Percentiles rank a stretch among this genome's conserved stretches.
These are phyloP conservation scores for Candolleomyces aberdarensis DNA, from an alignment of 768 basidiomycete species.

Conservation along the genomic window DNA sequence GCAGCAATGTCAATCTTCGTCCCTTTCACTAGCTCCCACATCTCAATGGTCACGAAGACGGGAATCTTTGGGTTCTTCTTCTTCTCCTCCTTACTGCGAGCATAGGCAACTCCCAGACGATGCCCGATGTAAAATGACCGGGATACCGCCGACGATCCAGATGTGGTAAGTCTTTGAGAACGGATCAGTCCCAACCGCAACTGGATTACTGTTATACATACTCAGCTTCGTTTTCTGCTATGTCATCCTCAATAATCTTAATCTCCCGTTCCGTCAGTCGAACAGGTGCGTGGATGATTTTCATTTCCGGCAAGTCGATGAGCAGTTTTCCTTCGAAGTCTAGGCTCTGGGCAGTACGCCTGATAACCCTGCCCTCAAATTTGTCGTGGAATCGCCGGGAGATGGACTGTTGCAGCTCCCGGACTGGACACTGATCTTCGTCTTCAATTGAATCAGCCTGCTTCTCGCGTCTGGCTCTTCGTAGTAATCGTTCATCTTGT, in stretches of 20 bases:
- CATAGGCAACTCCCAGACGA: constrained; percentile 5
- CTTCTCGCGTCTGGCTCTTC: constrained; percentile 4
- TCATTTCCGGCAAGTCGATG: constrained; percentile 7
- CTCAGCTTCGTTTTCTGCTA: background rate
- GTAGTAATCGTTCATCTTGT: constrained; percentile 2
- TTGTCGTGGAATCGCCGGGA: constrained; percentile 11
- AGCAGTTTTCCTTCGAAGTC: constrained; percentile 11
- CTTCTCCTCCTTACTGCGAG: background rate
- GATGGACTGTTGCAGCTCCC: constrained; percentile 9
- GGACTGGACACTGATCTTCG: constrained; percentile 2
- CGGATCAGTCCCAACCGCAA: background rate
- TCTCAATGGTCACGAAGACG: constrained; percentile 7
- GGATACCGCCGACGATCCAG: background rate
- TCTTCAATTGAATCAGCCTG: background rate
- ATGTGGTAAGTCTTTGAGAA: background rate
- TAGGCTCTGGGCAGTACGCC: constrained; percentile 15
- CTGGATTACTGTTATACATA: background rate
- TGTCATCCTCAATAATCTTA: background rate
- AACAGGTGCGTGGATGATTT: background rate
- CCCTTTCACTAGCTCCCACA: constrained; percentile 13
- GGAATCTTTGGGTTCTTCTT: background rate
- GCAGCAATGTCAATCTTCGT: constrained; percentile 17
- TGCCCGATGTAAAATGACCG: constrained; percentile 16
- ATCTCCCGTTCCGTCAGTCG: background rate
- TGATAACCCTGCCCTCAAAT: constrained; percentile 18